Evolutionary conservation across 306 rosid species (phyloP), one percentile per base, ranked within the genome.

Genomic region (Trifolium repens): DNA sequence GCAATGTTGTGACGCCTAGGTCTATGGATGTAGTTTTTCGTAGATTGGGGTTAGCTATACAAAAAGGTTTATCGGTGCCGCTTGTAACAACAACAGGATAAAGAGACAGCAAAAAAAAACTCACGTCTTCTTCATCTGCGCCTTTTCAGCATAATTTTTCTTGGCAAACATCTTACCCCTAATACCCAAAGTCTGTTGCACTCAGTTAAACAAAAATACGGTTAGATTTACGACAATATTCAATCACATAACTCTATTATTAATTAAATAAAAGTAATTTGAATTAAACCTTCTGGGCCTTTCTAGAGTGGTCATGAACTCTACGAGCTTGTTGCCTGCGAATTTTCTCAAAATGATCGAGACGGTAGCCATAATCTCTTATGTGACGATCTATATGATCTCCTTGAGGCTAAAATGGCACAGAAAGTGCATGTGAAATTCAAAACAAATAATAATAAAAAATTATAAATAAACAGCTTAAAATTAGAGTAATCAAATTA

Each of bases 241-340:
- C 9, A 27, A 10, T 39, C 16, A 68, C 10, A 17, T 17, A 30
- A 26, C 62, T n/a, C 61, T 17, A 17, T 17, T 46, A 10, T 37
- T 34, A 9, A 17, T 24, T 27, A 10, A 55, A 30, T 30, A 27
- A 60, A 42, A 69, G 11, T 3, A 42, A 44, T 52, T 14, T 1
- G 17, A 43, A 4, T 67, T 2, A 42, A 61, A 94, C 98, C 92
- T 88, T 90, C 80, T 91, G 98, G 2, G 98, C 97, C 10, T 54
- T 88, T 32, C 84, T 50, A 77, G 97, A 91, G 78, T 79, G 97
- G 79, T 87, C 88, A 81, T 88, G 97, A 52, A 82, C 89, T 73
- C 86, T 77, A 75, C 98, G 98, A 78, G 98, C 98, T 72, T 90
- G 89, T 77, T 79, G 87, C 93, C 91, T 94, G 82, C 97, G 96